phyloP scores from a whole-genome alignment of 345 rosid species.

The Euclidium syriacum region DNA sequence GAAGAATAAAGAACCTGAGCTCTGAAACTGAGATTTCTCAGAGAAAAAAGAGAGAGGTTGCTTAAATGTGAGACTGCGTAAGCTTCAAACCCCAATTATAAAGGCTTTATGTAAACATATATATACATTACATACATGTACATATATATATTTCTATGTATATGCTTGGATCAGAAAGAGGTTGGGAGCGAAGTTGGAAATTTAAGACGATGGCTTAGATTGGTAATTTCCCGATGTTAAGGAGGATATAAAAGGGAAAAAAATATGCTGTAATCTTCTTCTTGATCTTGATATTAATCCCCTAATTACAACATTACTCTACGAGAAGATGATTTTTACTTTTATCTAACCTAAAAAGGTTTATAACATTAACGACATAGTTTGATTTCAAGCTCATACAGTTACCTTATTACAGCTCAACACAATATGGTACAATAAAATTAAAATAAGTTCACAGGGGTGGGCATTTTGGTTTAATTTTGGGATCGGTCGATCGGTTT shows the following conservation, averaged over 20 bases:
- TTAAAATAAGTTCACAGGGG: no score
- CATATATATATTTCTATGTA: not conserved
- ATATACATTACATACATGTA: not conserved
- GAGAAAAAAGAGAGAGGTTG: slow-evolving; percentile 22
- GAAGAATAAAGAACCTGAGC: slow-evolving; percentile 37
- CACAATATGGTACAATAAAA: no score
- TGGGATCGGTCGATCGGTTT: no score
- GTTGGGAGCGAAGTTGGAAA: slow-evolving; percentile 32
- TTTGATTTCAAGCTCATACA: no score
- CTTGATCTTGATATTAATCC: not conserved
- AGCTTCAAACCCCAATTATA: slow-evolving; percentile 30
- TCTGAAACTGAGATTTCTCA: slow-evolving; percentile 43
- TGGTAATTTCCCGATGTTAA: slow-evolving; percentile 11
- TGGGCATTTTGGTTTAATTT: no score
- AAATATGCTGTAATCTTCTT: not conserved
- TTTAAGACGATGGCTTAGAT: slow-evolving; percentile 24
- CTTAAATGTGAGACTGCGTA: slow-evolving; percentile 36
- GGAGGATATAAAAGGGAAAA: slow-evolving; percentile 1
- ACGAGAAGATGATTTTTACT: no score
- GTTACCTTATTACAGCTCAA: no score
- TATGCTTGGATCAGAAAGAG: slow-evolving; percentile 22
- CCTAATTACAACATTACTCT: no score
- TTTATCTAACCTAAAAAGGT: no score
- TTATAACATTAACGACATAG: no score
- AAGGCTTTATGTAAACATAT: slow-evolving; percentile 25